Evolutionary conservation across 257 asterid genomes (phyloP).

Genomic region (Solanum ahanhuiri): DNA sequence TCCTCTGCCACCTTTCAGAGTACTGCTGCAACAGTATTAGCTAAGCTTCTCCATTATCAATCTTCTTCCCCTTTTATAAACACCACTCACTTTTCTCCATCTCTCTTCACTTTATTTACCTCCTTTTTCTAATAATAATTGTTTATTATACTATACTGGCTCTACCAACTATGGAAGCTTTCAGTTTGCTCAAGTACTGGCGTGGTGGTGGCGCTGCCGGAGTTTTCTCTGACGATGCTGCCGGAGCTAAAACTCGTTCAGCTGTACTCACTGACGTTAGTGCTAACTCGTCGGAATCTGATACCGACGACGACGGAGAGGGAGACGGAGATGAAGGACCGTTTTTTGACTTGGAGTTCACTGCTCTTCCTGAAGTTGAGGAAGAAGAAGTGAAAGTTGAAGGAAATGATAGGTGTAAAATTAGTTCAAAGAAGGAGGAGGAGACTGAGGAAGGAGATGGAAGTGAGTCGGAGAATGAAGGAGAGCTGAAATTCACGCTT

Average conservation of each 20-base stretch:
- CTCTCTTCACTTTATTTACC: background rate
- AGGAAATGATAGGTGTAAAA: slow-evolving; percentile 5
- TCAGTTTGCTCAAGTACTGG: slow-evolving; percentile 34
- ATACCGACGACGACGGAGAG: background rate
- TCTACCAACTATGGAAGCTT: slow-evolving; percentile 38
- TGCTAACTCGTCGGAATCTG: slow-evolving; percentile 14
- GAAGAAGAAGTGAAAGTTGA: background rate
- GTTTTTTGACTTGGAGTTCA: slow-evolving; percentile 29
- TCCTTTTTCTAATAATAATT: background rate
- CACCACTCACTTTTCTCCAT: background rate
- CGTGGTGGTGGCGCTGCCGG: slow-evolving; percentile 19
- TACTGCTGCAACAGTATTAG: background rate
- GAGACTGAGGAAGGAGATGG: background rate
- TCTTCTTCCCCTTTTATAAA: background rate
- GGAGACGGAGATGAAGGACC: slow-evolving; percentile 22
- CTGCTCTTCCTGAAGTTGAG: slow-evolving; percentile 15
- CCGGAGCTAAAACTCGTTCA: background rate
- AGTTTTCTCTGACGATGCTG: background rate
- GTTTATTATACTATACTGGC: slow-evolving; percentile 18
- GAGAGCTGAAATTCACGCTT: slow-evolving; percentile 13
- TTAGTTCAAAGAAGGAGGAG: background rate
- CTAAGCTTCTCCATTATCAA: background rate
- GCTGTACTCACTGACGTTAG: background rate
- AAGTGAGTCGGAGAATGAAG: slow-evolving; percentile 2
- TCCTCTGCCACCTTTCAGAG: slow-evolving; percentile 1